Conservation (phyloP, 192 early-diverging fungal genomes). For the Ambispora gerdemannii region DNA sequence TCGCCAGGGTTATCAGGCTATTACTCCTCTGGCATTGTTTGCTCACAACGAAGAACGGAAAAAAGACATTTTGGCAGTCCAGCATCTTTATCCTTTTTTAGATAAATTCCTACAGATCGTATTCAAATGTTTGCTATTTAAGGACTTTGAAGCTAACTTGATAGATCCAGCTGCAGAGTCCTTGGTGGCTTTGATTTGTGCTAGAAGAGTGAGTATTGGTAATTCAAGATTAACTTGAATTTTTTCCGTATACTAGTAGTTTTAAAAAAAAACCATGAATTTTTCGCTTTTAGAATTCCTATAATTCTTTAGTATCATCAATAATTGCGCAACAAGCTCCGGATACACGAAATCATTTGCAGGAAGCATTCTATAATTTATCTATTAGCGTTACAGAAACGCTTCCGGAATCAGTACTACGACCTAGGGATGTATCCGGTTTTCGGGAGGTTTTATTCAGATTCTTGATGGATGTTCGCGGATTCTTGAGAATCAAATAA, state of each 20-base stretch:
- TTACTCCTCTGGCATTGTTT: constrained; percentile 57
- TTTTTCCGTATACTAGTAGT: too few relatives aligned
- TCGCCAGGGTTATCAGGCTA: constrained; percentile 59
- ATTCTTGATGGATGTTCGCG: constrained; percentile 64
- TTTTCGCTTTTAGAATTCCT: constrained; percentile 41
- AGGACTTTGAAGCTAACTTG: constrained; percentile 59
- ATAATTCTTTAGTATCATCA: constrained; percentile 49
- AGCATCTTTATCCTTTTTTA: constrained; percentile 35
- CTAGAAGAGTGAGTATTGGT: constrained; percentile 40
- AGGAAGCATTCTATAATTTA: constrained; percentile 44
- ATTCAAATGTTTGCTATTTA: constrained; percentile 58
- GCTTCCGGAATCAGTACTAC: constrained; percentile 35
- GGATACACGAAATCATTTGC: constrained; percentile 42
- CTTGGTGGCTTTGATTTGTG: constrained; percentile 55
- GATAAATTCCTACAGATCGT: constrained; percentile 52
- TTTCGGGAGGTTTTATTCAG: constrained; percentile 49
- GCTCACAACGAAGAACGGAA: constrained; percentile 45
- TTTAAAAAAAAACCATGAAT: too few relatives aligned
- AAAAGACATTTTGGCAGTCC: constrained; percentile 29
- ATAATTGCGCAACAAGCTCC: constrained; percentile 49
- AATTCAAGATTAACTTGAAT: not conserved
- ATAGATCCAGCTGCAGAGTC: constrained; percentile 60
- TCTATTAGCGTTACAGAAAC: constrained; percentile 44
- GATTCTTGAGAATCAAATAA: constrained; percentile 62
- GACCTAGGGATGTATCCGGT: constrained; percentile 34